Evolutionary conservation across 2,329 filamentous ascomycete genomes (phyloP), one percentile per base, ranked within the genome.

Genomic region (Pyrenochaeta sp.): DNA sequence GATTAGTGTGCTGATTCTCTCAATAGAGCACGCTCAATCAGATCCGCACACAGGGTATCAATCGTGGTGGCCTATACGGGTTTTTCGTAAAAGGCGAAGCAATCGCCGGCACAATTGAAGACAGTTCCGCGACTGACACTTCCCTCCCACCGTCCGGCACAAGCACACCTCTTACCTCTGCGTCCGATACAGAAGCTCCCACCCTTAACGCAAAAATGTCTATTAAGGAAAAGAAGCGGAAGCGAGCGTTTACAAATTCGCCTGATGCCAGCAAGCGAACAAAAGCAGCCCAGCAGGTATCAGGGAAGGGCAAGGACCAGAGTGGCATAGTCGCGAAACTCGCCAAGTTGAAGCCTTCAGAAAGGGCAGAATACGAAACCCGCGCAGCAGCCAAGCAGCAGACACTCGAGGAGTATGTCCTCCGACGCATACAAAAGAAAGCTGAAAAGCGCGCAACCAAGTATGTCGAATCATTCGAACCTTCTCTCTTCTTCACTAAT

Each of bases 11-110:
- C 49, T 58, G 42, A 61, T 23, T 1, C 85, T 15, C 2, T 29
- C 7, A 83, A 62, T 87, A 87, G 75, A 87, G 85, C 48, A 83
- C 84, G 45, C 68, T 80, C 71, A 71, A 74, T 61, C 62, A 79
- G 49, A 72, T 81, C 49, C 69, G 77, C 59, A 71, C 83, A 74
- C 71, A 82, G 75, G 78, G 64, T 72, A 79, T 67, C 51, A 75
- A 77, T 49, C 71, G 73, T 17, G 81, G 83, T n/a, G 85, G 85
- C 0, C 79, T 98, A 7, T 97, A 97, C 72, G 85, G 88, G 7
- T 89, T 87, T 45, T 98, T 99, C 72, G 91, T 98, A 20, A 86
- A 85, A 59, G 95, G 95, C 7, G 90, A 92, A 49, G 80, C 87
- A 18, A 81, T 98, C 51, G 81, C 85, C 35, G 92, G 93, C 2